Evolutionary conservation across 768 basidiomycete species (phyloP), one percentile per base, ranked within the genome.

Genomic region (Mycena albidolilacea): DNA sequence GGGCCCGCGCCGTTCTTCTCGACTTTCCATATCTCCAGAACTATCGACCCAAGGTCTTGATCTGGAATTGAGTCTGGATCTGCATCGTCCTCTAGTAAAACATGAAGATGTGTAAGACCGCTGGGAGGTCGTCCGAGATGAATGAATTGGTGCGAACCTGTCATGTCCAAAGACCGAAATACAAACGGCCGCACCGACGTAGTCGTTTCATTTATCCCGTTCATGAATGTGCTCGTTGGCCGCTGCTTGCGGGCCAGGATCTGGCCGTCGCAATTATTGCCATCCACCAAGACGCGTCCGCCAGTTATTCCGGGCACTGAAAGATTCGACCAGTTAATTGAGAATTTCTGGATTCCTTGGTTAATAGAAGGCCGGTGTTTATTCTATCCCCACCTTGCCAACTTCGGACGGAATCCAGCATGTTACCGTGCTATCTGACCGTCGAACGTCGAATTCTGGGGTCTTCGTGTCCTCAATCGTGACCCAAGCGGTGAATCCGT

Each of bases 231-330:
- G 38, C 70, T 67, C 5, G 70, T 71, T 9, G 70, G 70, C 11
- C 70, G 70, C 23, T 21, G 50, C n/a, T 30, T 38, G 10, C 52
- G 57, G 0, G 64, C 64, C 15, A 71, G 60, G 3, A 71, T 44
- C 41, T 71, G 70, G 11, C 70, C 64, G 59, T 71, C 59, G 55
- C 70, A 71, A 37, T 67, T 62, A 35, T 66, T 23, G 1, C 70
- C 70, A n/a, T 71, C 64, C 6, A 71, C 64, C 58, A 71, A n/a
- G 23, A 71, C 70, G 12, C 70, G 58, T 54, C 70, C 64, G 11
- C 70, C 70, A 17, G 64, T 71, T 10, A 50, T 8, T 5, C 70
- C 70, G 0, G 70, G 41, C 2, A 67, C 50, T 21, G 59, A 61
- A 12, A 66, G 38, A 57, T 71, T 71, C 17, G 70, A 61, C 70